These are phyloP conservation scores for Malus fusca DNA, from an alignment of 306 rosid genomes.

Conservation along the genomic window DNA sequence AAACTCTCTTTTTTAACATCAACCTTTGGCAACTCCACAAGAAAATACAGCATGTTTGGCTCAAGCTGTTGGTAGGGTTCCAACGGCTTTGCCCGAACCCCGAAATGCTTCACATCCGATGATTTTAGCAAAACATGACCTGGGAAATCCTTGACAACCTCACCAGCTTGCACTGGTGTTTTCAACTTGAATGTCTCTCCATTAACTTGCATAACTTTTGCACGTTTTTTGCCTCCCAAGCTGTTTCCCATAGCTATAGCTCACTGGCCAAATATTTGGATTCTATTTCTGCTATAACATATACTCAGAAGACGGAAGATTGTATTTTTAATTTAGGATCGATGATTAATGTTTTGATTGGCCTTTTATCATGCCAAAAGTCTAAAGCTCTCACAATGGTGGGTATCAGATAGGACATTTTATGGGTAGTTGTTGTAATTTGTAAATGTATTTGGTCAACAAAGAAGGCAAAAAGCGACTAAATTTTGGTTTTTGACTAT, in stretches of 20 bases:
- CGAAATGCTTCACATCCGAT: slow-evolving; percentile 73
- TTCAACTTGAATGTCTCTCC: slow-evolving; percentile 72
- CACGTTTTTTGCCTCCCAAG: slow-evolving; percentile 57
- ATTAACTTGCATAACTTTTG: slow-evolving; percentile 72
- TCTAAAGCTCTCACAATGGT: slow-evolving; percentile 3
- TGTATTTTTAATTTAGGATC: background rate
- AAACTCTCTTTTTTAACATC: slow-evolving; percentile 9
- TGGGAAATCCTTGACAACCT: slow-evolving; percentile 49
- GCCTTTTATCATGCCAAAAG: background rate
- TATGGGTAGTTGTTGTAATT: slow-evolving; percentile 20
- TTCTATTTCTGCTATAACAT: background rate
- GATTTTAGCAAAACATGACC: slow-evolving; percentile 71
- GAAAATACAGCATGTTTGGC: slow-evolving; percentile 65
- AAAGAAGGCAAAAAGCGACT: slow-evolving; percentile 45
- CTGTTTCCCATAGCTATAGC: slow-evolving; percentile 58
- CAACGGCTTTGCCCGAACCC: slow-evolving; percentile 64
- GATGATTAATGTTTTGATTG: background rate
- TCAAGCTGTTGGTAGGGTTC: slow-evolving; percentile 35
- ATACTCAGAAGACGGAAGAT: background rate
- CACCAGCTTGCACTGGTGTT: slow-evolving; percentile 49
- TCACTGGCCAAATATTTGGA: background rate
- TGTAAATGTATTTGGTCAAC: slow-evolving; percentile 36
- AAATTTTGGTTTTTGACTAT: slow-evolving; percentile 12
- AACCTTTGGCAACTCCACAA: slow-evolving; percentile 53
- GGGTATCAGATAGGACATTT: slow-evolving; percentile 24